Evolutionary conservation across 108 stramenopile species (phyloP).

Genomic region (Chaetoceros muelleri): DNA sequence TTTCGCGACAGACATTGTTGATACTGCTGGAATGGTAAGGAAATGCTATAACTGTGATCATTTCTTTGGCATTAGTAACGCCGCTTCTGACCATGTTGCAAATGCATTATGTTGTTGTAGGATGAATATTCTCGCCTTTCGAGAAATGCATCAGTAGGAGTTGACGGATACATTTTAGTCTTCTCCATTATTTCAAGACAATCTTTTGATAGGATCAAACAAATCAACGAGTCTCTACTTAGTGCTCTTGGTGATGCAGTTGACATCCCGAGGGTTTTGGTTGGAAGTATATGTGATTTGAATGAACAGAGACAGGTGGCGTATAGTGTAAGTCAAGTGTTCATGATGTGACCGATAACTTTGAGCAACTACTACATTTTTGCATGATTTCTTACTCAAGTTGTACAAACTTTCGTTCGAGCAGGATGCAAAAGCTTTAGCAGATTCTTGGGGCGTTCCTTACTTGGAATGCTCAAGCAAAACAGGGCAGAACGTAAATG

Average conservation of each 20-base stretch:
- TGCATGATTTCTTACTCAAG: no score
- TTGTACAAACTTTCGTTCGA: background rate
- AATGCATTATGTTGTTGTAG: constrained; percentile 6
- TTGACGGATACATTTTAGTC: constrained; percentile 75
- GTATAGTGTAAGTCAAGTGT: background rate
- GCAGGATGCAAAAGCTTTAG: constrained; percentile 57
- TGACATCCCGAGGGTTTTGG: constrained; percentile 76
- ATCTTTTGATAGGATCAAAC: constrained; percentile 59
- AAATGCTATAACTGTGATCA: background rate
- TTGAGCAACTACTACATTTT: no score
- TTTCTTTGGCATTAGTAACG: background rate
- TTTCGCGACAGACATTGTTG: constrained; percentile 87
- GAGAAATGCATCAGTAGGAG: constrained; percentile 79
- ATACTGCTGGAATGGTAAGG: constrained; percentile 85
- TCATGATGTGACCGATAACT: no score
- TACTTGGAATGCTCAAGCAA: constrained; percentile 79
- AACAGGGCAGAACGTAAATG: constrained; percentile 71
- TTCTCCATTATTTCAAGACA: constrained; percentile 66
- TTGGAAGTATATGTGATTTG: constrained; percentile 79
- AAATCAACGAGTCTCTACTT: constrained; percentile 73
- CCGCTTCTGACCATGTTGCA: background rate
- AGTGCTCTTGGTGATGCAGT: constrained; percentile 75
- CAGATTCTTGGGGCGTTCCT: constrained; percentile 61
- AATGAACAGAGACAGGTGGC: constrained; percentile 47
- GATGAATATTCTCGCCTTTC: constrained; percentile 84